Percentiles rank a stretch among this genome's conserved stretches.
Conservation (phyloP, 139 green algal genomes). For the Closterium sp. region DNA sequence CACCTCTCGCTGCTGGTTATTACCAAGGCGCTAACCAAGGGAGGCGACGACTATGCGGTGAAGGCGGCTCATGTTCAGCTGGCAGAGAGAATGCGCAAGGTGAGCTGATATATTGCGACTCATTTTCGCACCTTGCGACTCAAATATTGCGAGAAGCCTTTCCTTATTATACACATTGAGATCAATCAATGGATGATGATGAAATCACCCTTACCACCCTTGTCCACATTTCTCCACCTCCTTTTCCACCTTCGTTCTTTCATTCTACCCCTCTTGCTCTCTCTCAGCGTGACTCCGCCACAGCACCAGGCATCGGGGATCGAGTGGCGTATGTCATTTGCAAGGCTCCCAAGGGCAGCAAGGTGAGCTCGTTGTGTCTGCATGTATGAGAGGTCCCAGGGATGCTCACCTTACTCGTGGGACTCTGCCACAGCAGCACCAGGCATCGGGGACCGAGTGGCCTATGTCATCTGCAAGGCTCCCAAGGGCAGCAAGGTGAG, state of each 20-base stretch:
- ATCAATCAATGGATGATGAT: no score
- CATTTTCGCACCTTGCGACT: no score
- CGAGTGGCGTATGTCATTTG: constrained; percentile 96
- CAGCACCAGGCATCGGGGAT: constrained; percentile 89
- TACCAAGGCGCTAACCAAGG: constrained; percentile 56
- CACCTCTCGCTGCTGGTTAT: constrained; percentile 34
- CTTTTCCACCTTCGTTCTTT: background rate
- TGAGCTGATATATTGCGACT: no score
- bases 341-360: constrained; percentile 87
- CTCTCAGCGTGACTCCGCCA: constrained; percentile 74
- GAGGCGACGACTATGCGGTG: constrained; percentile 78
- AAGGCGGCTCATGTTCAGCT: constrained; percentile 91
- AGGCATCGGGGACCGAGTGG: constrained; percentile 85
- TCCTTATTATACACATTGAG: no score
- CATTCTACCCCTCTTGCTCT: background rate
- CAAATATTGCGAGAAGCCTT: no score
- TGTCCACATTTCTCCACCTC: no score
- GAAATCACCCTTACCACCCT: no score
- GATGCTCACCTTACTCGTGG: background rate
- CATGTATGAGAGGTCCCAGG: background rate
- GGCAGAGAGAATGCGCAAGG: constrained; percentile 92
- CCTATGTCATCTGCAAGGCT: constrained; percentile 97
- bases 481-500: constrained; percentile 80
- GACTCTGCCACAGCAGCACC: constrained; percentile 96
- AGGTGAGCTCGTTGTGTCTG: constrained; percentile 31